Base-by-base conservation (phyloP, 768 basidiomycete genomes). In the Daedaleopsis sinensis region DNA sequence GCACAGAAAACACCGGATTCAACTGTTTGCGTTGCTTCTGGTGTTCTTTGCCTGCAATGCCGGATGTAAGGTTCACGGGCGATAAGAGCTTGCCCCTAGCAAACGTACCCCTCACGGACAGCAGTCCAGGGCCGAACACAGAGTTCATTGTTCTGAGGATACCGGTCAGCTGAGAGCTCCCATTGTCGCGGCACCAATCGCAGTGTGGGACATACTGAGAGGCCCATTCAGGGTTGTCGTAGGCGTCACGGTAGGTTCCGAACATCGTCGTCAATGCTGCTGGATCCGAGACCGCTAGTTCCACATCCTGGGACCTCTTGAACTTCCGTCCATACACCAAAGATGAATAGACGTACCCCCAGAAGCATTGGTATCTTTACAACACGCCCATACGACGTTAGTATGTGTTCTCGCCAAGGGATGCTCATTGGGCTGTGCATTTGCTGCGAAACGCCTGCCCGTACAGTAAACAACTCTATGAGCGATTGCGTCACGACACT, bases 11-110 rank as follows among this genome's bases (percentile, higher is more conserved):
- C 7, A 55, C 48, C 6, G 59, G 53, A 24, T 37, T 61, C 24
- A 61, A 48, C 9, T 48, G 32, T 49, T 61, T 61, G 24, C 59
- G 59, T 19, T 61, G 59, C 24, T 61, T 55, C 4, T 36, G 38
- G 38, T 61, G 59, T 11, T 55, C 43, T 6, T 21, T 18, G 16
- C 52, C 59, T 60, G 23, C 37, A 47, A 21, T 5, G 9, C 18
- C n/a, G 44, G 9, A n/a, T 46, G 4, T 10, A 2, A 18, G 44
- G 5, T 9, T 18, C 18, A n/a, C 15, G 23, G 27, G 27, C 27
- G 4, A 32, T 32, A 7, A 32, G 27, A 32, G 27, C 27, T 32
- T 32, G 27, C 7, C n/a, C n/a, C n/a, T 32, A 32, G 3, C 18
- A 12, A 19, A 12, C 42, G 13, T 50, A 37, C 55, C 55, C 21